A percentile compares a stretch with the other conserved stretches of the same genome.
phyloP scores from a whole-genome alignment of 2,329 filamentous ascomycete genomes.

The Aspergillus chevalieri region DNA sequence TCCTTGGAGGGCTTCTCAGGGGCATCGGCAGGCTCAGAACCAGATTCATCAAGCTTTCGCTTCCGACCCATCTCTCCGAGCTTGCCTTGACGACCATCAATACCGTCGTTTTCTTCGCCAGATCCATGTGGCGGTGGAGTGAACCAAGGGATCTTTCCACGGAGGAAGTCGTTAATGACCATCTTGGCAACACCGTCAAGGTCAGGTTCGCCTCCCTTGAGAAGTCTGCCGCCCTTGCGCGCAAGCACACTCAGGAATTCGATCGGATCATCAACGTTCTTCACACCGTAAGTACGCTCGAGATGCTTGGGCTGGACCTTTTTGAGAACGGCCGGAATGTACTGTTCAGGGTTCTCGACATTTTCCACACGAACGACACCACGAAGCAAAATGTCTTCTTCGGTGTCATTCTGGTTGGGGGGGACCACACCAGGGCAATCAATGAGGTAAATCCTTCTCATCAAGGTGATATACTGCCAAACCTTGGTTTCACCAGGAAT shows the following conservation, averaged over 20 bases:
- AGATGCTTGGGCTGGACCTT: conserved; percentile 82
- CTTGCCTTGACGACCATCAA: conserved; percentile 69
- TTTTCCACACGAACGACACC: conserved; percentile 94
- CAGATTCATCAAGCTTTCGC: conserved; percentile 63
- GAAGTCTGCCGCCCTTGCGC: conserved; percentile 74
- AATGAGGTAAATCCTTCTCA: conserved; percentile 91
- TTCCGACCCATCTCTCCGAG: conserved; percentile 76
- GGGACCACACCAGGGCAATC: conserved; percentile 96
- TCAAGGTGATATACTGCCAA: conserved; percentile 95
- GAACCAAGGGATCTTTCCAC: conserved; percentile 96
- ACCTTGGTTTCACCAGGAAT: conserved; percentile 97
- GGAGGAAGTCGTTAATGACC: conserved; percentile 91
- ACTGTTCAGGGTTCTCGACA: conserved; percentile 92
- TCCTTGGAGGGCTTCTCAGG: conserved; percentile 23
- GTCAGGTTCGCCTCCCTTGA: conserved; percentile 92
- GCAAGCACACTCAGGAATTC: conserved; percentile 84
- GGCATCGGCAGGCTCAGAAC: conserved; percentile 28
- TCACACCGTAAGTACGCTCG: conserved; percentile 86
- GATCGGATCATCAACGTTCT: conserved; percentile 67
- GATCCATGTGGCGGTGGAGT: conserved; percentile 64
- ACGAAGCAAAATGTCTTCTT: conserved; percentile 79
- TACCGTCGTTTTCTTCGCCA: conserved; percentile 45
- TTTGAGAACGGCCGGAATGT: conserved; percentile 74
- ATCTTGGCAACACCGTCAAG: conserved; percentile 93
- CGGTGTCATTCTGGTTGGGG: conserved; percentile 74